Percentiles rank a stretch among this genome's conserved stretches.
phyloP scores from a whole-genome alignment of 306 rosid species.

The Castanea sativa region DNA sequence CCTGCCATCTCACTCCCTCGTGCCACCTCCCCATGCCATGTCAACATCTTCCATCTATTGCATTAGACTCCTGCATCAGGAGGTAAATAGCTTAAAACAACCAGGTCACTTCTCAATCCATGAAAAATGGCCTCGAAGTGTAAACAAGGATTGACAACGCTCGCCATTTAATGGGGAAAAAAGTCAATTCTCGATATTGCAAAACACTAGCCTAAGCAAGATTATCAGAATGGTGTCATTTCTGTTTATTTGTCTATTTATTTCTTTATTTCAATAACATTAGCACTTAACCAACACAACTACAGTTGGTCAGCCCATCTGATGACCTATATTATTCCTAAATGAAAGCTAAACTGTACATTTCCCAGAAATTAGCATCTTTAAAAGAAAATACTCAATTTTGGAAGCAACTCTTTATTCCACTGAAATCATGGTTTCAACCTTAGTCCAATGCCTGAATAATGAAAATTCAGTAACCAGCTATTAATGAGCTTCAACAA shows the following conservation, averaged over 20 bases:
- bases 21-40: too few relatives aligned
- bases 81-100: background rate
- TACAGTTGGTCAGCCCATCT: background rate
- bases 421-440: background rate
- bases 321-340: background rate
- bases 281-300: background rate
- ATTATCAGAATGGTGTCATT: background rate
- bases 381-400: background rate
- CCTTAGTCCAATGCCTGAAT: background rate
- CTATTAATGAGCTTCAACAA: background rate
- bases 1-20: too few relatives aligned
- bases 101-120: background rate
- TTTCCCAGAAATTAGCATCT: background rate
- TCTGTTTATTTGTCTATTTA: background rate
- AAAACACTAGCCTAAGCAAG: background rate
- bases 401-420: background rate
- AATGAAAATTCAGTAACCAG: background rate
- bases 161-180: background rate
- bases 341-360: background rate
- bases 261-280: background rate
- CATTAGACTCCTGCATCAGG: too few relatives aligned
- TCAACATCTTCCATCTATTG: too few relatives aligned
- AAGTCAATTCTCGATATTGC: background rate
- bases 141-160: background rate
- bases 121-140: background rate